Evolutionary conservation across 228 moss, liverwort and hornwort genomes (phyloP).

Genomic region (Sphagnum magellanicum): DNA sequence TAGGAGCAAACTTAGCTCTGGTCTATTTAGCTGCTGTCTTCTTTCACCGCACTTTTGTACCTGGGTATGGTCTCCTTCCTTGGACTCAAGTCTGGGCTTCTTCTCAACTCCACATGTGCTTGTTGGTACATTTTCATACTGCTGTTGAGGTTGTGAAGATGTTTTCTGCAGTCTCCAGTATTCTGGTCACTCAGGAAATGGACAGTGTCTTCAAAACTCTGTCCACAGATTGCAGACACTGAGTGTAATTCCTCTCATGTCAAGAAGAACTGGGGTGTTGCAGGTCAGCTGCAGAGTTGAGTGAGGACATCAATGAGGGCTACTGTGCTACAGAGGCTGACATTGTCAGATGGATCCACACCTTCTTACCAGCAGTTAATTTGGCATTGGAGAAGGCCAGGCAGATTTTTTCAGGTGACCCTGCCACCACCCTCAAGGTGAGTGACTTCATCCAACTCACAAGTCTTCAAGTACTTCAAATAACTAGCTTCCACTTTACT

Average conservation of each 20-base stretch:
- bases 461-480: too few relatives aligned
- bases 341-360: slow-evolving; percentile 37
- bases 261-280: not conserved
- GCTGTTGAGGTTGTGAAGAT: too few relatives aligned
- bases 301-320: slow-evolving; percentile 11
- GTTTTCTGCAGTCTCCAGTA: not conserved
- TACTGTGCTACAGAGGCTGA: slow-evolving; percentile 38
- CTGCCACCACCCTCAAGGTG: slow-evolving; percentile 52
- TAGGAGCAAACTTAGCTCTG: slow-evolving; percentile 69
- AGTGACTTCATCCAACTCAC: not conserved
- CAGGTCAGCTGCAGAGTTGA: slow-evolving; percentile 25
- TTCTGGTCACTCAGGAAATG: not conserved
- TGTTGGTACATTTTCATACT: too few relatives aligned
- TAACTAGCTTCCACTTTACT: too few relatives aligned
- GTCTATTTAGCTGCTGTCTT: slow-evolving; percentile 77
- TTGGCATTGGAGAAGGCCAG: slow-evolving; percentile 38
- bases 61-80: slow-evolving; percentile 43
- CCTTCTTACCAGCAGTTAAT: slow-evolving; percentile 45
- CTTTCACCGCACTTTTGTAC: slow-evolving; percentile 73
- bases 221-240: too few relatives aligned
- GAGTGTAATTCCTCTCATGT: not conserved
- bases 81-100: not conserved
- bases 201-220: too few relatives aligned
- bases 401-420: slow-evolving; percentile 58
- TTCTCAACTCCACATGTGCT: too few relatives aligned